These are phyloP conservation scores for Blastocystis sp. DNA, from an alignment of 352 stramenopile species.

Conservation along the genomic window DNA sequence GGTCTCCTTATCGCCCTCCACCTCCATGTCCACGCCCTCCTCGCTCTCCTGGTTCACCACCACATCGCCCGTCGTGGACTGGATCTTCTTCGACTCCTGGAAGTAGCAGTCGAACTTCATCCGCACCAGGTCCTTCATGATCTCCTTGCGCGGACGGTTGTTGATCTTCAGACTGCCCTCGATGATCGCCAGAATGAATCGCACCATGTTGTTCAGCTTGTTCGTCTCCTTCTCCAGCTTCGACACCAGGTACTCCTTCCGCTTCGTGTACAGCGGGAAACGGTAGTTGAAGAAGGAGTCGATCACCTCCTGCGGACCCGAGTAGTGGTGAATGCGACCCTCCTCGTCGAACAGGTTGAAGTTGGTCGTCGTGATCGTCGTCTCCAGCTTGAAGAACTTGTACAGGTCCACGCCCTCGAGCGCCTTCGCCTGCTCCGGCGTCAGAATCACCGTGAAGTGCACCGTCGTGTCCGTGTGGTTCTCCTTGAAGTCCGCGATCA, in stretches of 20 bases:
- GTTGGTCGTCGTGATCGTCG: slow-evolving; percentile 90
- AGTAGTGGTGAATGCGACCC: slow-evolving; percentile 90
- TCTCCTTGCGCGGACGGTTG: slow-evolving; percentile 89
- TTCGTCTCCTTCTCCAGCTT: slow-evolving; percentile 88
- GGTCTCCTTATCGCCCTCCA: slow-evolving; percentile 74
- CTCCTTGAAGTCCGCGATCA: slow-evolving; percentile 89
- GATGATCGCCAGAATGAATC: slow-evolving; percentile 92
- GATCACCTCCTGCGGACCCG: slow-evolving; percentile 87
- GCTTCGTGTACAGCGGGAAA: slow-evolving; percentile 87
- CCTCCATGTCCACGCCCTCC: slow-evolving; percentile 41
- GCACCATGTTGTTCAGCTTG: slow-evolving; percentile 90
- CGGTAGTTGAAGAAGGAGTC: slow-evolving; percentile 90
- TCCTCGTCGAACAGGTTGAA: slow-evolving; percentile 92
- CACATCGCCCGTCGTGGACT: slow-evolving; percentile 79
- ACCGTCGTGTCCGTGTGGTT: slow-evolving; percentile 89
- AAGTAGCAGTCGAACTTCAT: slow-evolving; percentile 86
- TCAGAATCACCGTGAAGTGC: slow-evolving; percentile 86
- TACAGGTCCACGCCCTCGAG: slow-evolving; percentile 81
- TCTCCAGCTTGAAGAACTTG: slow-evolving; percentile 93
- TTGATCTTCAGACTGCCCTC: slow-evolving; percentile 89
- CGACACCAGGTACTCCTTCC: slow-evolving; percentile 84
- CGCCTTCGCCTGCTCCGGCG: slow-evolving; percentile 80
- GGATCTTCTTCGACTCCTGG: slow-evolving; percentile 76
- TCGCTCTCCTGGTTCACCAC: slow-evolving; percentile 79
- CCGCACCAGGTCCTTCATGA: slow-evolving; percentile 85